Base-by-base conservation (phyloP, 768 basidiomycete species). In the Lentinula sp. region DNA sequence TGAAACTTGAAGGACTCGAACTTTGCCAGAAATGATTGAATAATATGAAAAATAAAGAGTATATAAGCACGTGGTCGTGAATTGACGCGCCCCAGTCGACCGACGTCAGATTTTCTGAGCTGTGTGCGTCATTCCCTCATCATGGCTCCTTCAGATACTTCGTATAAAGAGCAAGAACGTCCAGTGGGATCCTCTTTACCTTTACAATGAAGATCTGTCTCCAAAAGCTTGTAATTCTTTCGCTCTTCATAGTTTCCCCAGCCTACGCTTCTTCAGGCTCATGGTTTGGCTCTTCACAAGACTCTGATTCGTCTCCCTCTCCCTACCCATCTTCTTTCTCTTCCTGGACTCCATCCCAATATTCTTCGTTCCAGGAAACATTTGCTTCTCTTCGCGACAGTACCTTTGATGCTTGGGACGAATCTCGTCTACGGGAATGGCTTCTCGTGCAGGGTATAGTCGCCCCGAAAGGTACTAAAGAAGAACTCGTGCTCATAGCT, bases 371-470 rank as follows among this genome's bases (percentile, higher is more conserved):
- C 0, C 90, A 92, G 70, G 77, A 81, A 62, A 74, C 78, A 3
- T 92, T 91, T 64, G 67, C 77, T 15, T 75, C 84, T 63, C 49
- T 88, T 62, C 83, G 82, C 60, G 84, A 86, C 3, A 73, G 80
- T 18, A 72, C 84, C 8, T 87, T 92, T 63, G 91, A 95, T 63
- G 75, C 78, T 1, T 98, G 94, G 94, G 85, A 91, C 70, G 94
- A 98, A 68, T 86, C 84, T 11, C 80, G 80, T 35, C 78, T 97
- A 18, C 84, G 95, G 68, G 79, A 89, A 64, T 96, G 89, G 74
- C 78, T 98, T 11, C 83, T 97, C 57, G 83, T 90, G 67, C 89
- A 96, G 65, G 95, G 95, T 49, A 78, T 95, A 62, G 84, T 98
- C 54, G 83, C 87, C 5, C 95, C 95, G 10, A 80, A 82, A 32